Conservation (phyloP, 345 rosid species). For the Sisymbrium irio region DNA sequence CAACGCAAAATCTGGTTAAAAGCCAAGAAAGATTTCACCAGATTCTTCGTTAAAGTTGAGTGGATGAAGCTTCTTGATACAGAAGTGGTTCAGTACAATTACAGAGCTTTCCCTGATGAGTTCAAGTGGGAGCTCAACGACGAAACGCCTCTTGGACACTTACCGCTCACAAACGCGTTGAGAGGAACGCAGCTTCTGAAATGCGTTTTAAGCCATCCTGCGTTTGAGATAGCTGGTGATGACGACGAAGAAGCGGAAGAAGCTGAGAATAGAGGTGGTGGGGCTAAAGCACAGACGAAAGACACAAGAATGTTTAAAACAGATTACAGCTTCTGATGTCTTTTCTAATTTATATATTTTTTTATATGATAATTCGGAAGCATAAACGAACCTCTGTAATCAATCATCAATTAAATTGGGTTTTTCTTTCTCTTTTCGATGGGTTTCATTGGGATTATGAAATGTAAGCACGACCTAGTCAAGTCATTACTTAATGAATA, state of each 20-base stretch:
- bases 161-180: conserved; percentile 91
- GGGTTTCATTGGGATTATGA: conserved; percentile 7
- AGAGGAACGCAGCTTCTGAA: conserved; percentile 80
- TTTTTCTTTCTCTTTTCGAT: neutral
- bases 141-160: conserved; percentile 77
- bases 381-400: conserved; percentile 27
- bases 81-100: conserved; percentile 77
- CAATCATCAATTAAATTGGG: conserved; percentile 7
- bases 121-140: conserved; percentile 77
- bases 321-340: conserved; percentile 56
- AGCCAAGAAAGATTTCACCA: conserved; percentile 62
- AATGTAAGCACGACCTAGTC: conserved; percentile 4
- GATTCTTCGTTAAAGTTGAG: conserved; percentile 66
- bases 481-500: neutral
- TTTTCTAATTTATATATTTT: neutral
- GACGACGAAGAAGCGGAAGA: conserved; percentile 22
- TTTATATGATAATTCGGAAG: conserved; percentile 13
- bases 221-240: conserved; percentile 52
- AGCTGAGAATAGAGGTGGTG: conserved; percentile 26
- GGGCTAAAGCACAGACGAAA: conserved; percentile 16
- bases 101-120: conserved; percentile 81
- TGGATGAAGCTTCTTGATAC: conserved; percentile 99
- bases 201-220: conserved; percentile 71
- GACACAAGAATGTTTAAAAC: conserved; percentile 47
- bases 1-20: conserved; percentile 73